phyloP scores from a whole-genome alignment of 352 stramenopile species.

The Globisporangium barbulae region DNA sequence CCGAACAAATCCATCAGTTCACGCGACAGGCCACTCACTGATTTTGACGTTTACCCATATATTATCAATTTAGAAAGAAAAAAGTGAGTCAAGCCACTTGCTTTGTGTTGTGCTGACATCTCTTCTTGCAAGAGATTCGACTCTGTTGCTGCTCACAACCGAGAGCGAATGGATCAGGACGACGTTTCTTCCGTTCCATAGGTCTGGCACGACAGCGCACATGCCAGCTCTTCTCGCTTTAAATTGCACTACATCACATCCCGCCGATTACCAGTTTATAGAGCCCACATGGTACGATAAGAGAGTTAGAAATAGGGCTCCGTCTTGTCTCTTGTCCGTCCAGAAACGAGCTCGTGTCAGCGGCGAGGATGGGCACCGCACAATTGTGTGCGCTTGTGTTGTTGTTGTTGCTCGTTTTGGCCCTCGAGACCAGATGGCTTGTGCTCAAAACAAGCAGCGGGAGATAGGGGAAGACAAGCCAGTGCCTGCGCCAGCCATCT shows the following conservation, averaged over 20 bases:
- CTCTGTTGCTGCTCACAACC: neutral
- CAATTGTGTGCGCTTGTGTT: neutral
- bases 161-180: neutral
- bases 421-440: neutral
- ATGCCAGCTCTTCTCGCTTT: neutral
- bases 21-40: neutral
- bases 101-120: neutral
- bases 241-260: neutral
- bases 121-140: neutral
- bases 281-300: neutral
- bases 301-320: neutral
- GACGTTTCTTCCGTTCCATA: neutral
- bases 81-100: neutral
- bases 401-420: neutral
- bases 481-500: neutral
- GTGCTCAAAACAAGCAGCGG: neutral
- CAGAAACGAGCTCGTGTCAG: neutral
- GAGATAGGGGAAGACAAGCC: neutral
- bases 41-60: neutral
- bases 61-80: neutral
- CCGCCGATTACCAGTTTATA: neutral
- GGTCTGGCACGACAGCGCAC: too few relatives aligned
- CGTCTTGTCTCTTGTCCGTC: neutral
- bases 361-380: neutral
- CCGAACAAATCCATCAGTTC: slow-evolving; percentile 4